Percentiles rank a stretch among this genome's conserved stretches.
phyloP scores from a whole-genome alignment of 805 yeast species.

The Candida jianshihensis region DNA sequence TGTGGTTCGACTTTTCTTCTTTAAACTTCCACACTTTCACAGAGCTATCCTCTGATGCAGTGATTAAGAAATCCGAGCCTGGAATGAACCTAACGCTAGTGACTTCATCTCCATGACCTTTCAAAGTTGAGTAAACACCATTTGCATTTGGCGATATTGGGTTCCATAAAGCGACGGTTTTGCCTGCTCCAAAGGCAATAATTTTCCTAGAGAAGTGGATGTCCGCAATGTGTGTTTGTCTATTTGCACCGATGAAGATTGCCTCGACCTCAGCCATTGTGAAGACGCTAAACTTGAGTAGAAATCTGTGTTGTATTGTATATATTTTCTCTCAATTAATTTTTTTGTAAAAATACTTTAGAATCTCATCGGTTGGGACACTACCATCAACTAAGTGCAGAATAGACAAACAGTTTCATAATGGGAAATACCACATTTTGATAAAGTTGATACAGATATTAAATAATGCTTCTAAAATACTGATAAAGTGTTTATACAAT shows the following conservation, averaged over 20 bases:
- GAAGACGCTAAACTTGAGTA: not conserved
- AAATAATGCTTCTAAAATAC: too few relatives aligned
- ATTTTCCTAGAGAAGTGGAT: constrained; percentile 29
- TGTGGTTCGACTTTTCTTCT: constrained; percentile 3
- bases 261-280: constrained; percentile 34
- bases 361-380: constrained; percentile 5
- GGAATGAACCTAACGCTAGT: constrained; percentile 60
- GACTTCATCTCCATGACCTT: constrained; percentile 54
- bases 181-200: constrained; percentile 70
- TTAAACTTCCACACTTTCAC: constrained; percentile 52
- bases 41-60: constrained; percentile 62
- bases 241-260: constrained; percentile 67
- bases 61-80: constrained; percentile 37
- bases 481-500: too few relatives aligned
- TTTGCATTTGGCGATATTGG: constrained; percentile 35
- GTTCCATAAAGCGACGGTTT: constrained; percentile 61
- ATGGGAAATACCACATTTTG: not conserved
- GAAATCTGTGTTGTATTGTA: constrained; percentile 1
- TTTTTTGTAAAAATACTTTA: not conserved
- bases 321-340: not conserved
- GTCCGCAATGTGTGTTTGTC: constrained; percentile 55
- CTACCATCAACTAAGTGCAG: not conserved
- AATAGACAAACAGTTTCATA: not conserved
- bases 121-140: constrained; percentile 51
- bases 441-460: too few relatives aligned